A percentile compares a stretch with the other conserved stretches of the same genome.
Evolutionary conservation across 176 grass and related monocot genomes (phyloP).

Genomic region (Coix lacrymajobi): DNA sequence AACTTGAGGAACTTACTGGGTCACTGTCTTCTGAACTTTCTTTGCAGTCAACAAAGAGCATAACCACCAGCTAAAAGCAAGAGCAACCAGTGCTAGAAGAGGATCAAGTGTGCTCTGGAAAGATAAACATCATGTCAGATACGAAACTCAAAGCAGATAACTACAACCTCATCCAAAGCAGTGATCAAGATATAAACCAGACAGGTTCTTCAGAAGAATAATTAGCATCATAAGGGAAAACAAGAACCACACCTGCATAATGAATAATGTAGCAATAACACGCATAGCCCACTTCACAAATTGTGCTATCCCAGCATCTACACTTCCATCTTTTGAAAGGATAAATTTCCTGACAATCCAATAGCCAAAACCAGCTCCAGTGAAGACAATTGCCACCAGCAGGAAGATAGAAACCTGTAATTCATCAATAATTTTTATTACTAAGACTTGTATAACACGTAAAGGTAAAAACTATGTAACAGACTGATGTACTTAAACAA

Average conservation of each 20-base stretch:
- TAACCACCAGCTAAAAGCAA: conserved; percentile 54
- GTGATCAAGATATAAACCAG: background rate
- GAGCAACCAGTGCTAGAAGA: conserved; percentile 55
- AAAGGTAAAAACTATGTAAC: background rate
- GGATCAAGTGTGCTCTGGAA: conserved; percentile 84
- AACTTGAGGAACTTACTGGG: conserved; percentile 27
- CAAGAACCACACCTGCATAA: conserved; percentile 66
- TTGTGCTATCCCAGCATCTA: conserved; percentile 73
- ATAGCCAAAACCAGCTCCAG: conserved; percentile 84
- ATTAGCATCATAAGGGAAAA: background rate
- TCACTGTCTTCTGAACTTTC: conserved; percentile 6
- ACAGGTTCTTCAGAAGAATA: conserved; percentile 9
- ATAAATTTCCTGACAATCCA: conserved; percentile 88
- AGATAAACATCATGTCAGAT: conserved; percentile 28
- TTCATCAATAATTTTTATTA: conserved; percentile 4
- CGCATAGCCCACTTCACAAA: conserved; percentile 97
- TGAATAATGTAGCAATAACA: conserved; percentile 56
- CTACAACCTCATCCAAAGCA: background rate
- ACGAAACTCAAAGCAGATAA: background rate
- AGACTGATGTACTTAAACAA: background rate
- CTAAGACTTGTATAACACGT: background rate
- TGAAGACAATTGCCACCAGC: conserved; percentile 62
- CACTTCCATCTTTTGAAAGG: conserved; percentile 76
- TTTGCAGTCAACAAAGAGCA: conserved; percentile 48
- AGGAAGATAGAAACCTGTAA: conserved; percentile 82